Base-by-base conservation (phyloP, 2,329 filamentous ascomycete genomes). In the Pezicula neosporulosa region DNA sequence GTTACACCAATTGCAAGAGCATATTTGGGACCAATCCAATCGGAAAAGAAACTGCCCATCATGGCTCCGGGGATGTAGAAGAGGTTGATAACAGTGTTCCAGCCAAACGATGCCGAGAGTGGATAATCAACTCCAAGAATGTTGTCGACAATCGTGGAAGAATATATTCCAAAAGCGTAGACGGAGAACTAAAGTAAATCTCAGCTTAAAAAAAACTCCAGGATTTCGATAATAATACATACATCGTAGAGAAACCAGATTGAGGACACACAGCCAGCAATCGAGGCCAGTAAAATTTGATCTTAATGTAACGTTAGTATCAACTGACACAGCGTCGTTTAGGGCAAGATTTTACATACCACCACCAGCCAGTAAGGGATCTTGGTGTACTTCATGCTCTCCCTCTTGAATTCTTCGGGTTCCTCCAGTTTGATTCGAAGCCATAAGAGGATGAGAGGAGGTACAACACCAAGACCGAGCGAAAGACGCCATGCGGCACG, bases 51-150 rank as follows among this genome's bases (percentile, higher is more conserved):
- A 0, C 89, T 87, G 18, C 92, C 92, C 3, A 87, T 69, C 48
- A 92, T 75, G 21, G 89, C 89, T 1, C 92, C 92, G 0, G 90
- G 91, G 45, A 96, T 79, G 69, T 95, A 95, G 69, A 96, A 96
- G 56, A 90, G 73, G 68, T 94, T 96, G 73, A 95, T 83, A 39
- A 96, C 79, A 0, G 87, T 90, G 65, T 90, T 91, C 90, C 90
- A 96, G 38, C 90, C 92, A 55, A 96, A 92, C 10, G 84, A 73
- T 56, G 87, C 87, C 64, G 89, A 93, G 2, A 96, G 73, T 0
- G 86, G 79, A 0, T 82, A 76, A 4, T 66, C 61, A 0, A 75
- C 63, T 9, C 82, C 80, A 39, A 86, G 83, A 27, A 90, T 79
- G 53, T 82, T 84, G 37, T 73, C 68, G 0, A 95, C 72, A 62